A percentile compares a stretch with the other conserved stretches of the same genome.
These are phyloP conservation scores for Globisporangium spiculum DNA, from an alignment of 352 stramenopile species.

Conservation along the genomic window DNA sequence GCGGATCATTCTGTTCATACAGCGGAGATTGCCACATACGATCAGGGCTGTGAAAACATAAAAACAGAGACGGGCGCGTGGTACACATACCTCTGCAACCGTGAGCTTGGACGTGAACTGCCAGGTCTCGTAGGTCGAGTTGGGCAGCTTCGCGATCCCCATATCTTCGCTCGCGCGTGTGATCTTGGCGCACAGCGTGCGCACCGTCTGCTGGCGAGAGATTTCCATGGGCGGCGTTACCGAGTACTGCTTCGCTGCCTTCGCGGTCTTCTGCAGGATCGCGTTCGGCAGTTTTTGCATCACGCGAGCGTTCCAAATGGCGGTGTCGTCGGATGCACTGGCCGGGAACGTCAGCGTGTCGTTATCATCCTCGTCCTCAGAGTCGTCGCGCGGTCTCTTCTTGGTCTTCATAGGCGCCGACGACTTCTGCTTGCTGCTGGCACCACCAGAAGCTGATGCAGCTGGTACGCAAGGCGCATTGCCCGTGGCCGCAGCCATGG, in stretches of 20 bases:
- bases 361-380: constrained; percentile 9
- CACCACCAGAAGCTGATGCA: neutral
- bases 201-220: constrained; percentile 62
- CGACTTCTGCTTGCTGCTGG: neutral
- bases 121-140: constrained; percentile 85
- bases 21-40: neutral
- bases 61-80: neutral
- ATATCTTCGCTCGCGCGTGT: constrained; percentile 61
- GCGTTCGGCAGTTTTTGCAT: constrained; percentile 29
- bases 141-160: constrained; percentile 73
- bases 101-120: constrained; percentile 78
- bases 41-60: neutral
- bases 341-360: constrained; percentile 2
- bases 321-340: neutral
- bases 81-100: constrained; percentile 43
- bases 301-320: constrained; percentile 56
- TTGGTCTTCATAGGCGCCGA: constrained; percentile 16
- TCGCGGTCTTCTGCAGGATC: constrained; percentile 13
- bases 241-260: constrained; percentile 7
- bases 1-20: constrained; percentile 40
- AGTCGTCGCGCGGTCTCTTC: constrained; percentile 30
- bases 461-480: constrained; percentile 29
- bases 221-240: constrained; percentile 63
- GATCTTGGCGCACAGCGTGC: constrained; percentile 68
- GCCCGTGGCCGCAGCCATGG: constrained; percentile 74